Base-by-base conservation (phyloP, 2,329 filamentous ascomycete genomes). In the Curvularia verruculosa region DNA sequence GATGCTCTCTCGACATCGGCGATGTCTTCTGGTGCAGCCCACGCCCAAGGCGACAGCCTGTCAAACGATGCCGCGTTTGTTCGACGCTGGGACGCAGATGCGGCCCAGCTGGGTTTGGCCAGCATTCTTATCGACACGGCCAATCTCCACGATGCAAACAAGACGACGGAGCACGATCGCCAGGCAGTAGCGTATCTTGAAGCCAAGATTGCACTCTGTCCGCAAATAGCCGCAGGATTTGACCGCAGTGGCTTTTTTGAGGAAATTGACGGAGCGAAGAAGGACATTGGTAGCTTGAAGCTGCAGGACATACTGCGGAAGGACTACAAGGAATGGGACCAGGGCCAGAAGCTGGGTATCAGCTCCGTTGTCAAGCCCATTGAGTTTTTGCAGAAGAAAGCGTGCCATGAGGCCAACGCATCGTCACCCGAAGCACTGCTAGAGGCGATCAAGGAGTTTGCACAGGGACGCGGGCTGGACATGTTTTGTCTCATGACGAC, bases 261-360 rank as follows among this genome's bases (percentile, higher is more conserved):
- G 4, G 78, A 85, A 53, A 82, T 93, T 24, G 80, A 81, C 1
- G 75, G 75, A 5, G 87, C 90, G 5, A 93, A 93, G 75, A 83
- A 86, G 60, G 84, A 92, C 63, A 82, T 95, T 49, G 84, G 82
- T 2, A 65, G 71, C 0, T 77, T 95, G 44, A 79, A 77, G 36
- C 75, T 92, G 63, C 78, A 83, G 21, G 90, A 93, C 65, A 83
- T 93, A 37, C 76, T 94, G 50, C 82, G 89, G 61, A 94, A 94
- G 74, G 91, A 96, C 77, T 96, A 93, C 77, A 96, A 96, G 78
- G 83, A 90, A 70, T 95, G 90, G 90, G 78, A 77, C 10, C 78
- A 78, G 10, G 78, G 75, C 49, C 70, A 86, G 36, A 80, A 77
- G 18, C 80, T 94, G 4, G 90, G 90, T n/a, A 85, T 91, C 52